Evolutionary conservation across 2,329 filamentous ascomycete genomes (phyloP), one percentile per base, ranked within the genome.

Genomic region (Magnaporthiopsis incrustans): DNA sequence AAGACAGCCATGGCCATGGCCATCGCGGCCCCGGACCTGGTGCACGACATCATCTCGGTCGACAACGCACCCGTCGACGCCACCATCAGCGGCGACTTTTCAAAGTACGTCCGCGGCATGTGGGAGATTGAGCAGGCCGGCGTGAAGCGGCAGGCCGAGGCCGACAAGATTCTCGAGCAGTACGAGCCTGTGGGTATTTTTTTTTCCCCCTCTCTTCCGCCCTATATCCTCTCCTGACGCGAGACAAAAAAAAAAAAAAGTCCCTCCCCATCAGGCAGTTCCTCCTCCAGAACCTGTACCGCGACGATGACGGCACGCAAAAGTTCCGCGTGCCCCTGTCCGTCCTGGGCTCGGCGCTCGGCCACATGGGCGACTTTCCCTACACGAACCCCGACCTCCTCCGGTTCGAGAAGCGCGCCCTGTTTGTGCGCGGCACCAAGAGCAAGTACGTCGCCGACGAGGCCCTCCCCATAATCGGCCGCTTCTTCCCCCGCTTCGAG

Each of bases 1-100:
- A 98, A 98, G 79, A 88, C 89, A 2, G 92, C 91, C 70, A 97
- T 98, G 94, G 82, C 89, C 0, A 80, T 97, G 65, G 92, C 92
- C 4, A 83, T 98, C 50, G 80, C 83, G 58, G 82, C 85, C 0
- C 91, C 91, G 0, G 78, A 85, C 7, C 77, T 87, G 3, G 82
- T 97, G 65, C 80, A 82, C 22, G 85, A 89, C 69, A 79, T 98
- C 62, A 83, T 97, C 33, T 83, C 92, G 1, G 92, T 98, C 15
- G 94, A 98, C 78, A 98, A 98, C 73, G 92, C 93, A 4, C 94
- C 94, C 2, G 82, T 96, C 11, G 92, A 96, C 73, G 90, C 89
- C 18, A 83, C 85, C 0, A 81, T 98, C 4, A 83, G 85, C 67
- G 85, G 83, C 67, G 85, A 89, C 71, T 98, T 98, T 73, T 85